phyloP scores from a whole-genome alignment of 768 basidiomycete genomes.

The Pisolithus tinctorius region DNA sequence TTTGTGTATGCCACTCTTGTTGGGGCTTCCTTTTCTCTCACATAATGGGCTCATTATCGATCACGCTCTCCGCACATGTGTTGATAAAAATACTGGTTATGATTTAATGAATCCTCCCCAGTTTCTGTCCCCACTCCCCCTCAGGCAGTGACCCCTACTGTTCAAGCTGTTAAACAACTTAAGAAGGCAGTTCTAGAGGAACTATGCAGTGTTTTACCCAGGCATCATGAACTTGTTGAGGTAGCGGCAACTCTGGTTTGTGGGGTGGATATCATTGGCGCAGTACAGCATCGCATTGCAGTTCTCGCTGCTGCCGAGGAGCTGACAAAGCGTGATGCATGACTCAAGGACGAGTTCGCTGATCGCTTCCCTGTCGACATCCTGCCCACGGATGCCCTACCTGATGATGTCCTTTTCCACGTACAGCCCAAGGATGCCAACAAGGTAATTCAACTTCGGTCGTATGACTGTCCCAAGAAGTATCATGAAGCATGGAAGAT shows the following conservation, averaged over 20 bases:
- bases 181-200: background rate
- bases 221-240: background rate
- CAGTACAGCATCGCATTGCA: background rate
- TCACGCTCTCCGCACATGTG: background rate
- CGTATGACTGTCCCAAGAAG: no score
- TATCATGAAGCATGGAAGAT: no score
- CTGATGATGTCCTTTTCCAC: background rate
- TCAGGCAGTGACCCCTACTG: background rate
- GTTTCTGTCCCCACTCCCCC: background rate
- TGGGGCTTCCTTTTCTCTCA: background rate
- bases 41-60: slow-evolving; percentile 2
- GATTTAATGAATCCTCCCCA: background rate
- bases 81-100: background rate
- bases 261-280: background rate
- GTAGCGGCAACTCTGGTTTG: background rate
- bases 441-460: background rate
- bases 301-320: background rate
- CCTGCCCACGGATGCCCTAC: background rate
- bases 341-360: background rate
- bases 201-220: background rate
- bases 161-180: background rate
- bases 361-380: slow-evolving; percentile 1
- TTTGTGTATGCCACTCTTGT: background rate
- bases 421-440: background rate
- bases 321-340: background rate